Percentiles rank a stretch among this genome's conserved stretches.
These are phyloP conservation scores for Diospyros lotus DNA, from an alignment of 148 eudicot genomes.

Conservation along the genomic window DNA sequence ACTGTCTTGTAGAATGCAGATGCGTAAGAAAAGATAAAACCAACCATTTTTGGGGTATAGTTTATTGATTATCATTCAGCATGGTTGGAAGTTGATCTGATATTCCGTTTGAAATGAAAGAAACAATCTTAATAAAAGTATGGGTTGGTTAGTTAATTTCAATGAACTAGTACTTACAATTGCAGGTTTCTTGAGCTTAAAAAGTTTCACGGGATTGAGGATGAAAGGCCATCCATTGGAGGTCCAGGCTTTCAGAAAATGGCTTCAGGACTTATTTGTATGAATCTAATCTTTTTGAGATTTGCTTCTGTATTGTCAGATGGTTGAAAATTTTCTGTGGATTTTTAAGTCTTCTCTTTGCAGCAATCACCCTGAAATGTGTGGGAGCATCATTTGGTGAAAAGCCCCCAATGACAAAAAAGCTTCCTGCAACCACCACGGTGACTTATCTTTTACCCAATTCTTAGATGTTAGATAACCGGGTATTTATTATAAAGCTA, in stretches of 20 bases:
- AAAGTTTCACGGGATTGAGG: slow-evolving; percentile 67
- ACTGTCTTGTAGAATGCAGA: not conserved
- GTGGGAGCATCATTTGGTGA: slow-evolving; percentile 93
- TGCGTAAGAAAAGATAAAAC: not conserved
- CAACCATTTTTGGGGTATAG: not conserved
- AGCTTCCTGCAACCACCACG: slow-evolving; percentile 73
- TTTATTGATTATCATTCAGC: not conserved
- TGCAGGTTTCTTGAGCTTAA: slow-evolving; percentile 76
- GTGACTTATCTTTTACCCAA: slow-evolving; percentile 26
- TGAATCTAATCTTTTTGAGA: slow-evolving; percentile 4
- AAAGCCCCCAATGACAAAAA: slow-evolving; percentile 66
- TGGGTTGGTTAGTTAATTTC: not conserved
- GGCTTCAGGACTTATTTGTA: slow-evolving; percentile 84
- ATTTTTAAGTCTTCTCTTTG: slow-evolving; percentile 6
- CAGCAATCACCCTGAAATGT: slow-evolving; percentile 82
- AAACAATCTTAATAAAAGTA: not conserved
- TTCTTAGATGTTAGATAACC: not conserved
- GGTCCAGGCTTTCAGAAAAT: slow-evolving; percentile 80
- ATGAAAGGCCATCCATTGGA: slow-evolving; percentile 51
- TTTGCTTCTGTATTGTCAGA: not conserved
- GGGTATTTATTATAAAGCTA: not conserved
- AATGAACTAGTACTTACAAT: not conserved
- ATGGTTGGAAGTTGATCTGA: not conserved
- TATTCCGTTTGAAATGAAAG: not conserved
- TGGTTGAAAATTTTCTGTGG: not conserved